Evolutionary conservation across 345 rosid genomes (phyloP).

Genomic region (Viola odorata): DNA sequence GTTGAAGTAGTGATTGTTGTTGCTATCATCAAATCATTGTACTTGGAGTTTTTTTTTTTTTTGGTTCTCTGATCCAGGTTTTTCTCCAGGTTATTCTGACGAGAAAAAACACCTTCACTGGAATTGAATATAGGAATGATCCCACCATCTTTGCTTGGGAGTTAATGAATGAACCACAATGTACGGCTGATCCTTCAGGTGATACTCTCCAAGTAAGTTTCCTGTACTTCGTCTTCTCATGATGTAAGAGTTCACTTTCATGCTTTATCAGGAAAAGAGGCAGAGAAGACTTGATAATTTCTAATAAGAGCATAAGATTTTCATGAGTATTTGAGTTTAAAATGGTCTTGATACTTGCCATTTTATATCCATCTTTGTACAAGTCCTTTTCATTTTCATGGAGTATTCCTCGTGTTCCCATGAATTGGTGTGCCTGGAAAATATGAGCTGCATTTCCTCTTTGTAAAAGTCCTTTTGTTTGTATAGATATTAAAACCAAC

Average conservation of each 20-base stretch:
- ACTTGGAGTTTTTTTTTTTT: not conserved
- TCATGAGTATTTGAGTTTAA: not conserved
- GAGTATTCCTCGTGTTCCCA: not conserved
- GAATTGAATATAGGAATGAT: slow-evolving; percentile 80
- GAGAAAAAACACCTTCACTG: slow-evolving; percentile 82
- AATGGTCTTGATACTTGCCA: not conserved
- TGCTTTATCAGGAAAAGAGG: too few relatives aligned
- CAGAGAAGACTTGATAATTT: not conserved
- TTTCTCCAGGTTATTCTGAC: slow-evolving; percentile 60
- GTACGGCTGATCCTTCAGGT: slow-evolving; percentile 87
- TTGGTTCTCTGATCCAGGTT: slow-evolving; percentile 12
- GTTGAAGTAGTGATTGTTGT: too few relatives aligned
- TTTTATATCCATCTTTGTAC: not conserved
- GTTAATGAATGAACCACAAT: slow-evolving; percentile 91
- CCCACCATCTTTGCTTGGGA: slow-evolving; percentile 94
- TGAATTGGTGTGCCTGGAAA: not conserved
- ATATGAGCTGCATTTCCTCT: not conserved
- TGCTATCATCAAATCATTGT: too few relatives aligned
- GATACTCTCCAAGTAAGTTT: slow-evolving; percentile 83
- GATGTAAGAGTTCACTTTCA: too few relatives aligned
- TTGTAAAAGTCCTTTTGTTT: too few relatives aligned
- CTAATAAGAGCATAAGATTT: not conserved
- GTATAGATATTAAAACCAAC: too few relatives aligned
- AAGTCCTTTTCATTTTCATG: too few relatives aligned
- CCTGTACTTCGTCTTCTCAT: too few relatives aligned